Base-by-base conservation (phyloP, 2,329 filamentous ascomycete genomes). In the Mariannaea elegans region DNA sequence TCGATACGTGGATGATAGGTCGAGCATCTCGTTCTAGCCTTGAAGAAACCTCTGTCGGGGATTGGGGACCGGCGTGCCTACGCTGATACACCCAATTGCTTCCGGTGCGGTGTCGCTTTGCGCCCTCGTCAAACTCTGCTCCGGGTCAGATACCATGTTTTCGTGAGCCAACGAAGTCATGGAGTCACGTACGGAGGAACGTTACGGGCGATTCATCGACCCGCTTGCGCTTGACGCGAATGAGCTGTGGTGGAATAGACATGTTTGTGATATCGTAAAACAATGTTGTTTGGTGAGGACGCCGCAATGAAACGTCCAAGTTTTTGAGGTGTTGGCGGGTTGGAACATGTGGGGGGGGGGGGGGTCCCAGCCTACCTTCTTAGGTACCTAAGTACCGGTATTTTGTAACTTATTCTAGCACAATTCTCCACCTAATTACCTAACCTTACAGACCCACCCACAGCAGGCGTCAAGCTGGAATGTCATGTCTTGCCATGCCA, bases 171-270 rank as follows among this genome's bases (percentile, higher is more conserved):
- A 34, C 50, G 45, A 48, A 14, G 16, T 27, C n/a, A 21, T 45
- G 32, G 49, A 50, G 58, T 52, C 48, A 76, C 82, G 62, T 69
- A 87, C 84, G 80, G 45, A 87, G 79, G 66, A 84, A 85, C 52
- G 84, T 81, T 49, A 87, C 81, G 3, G 84, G 83, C 12, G 77
- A 76, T 58, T 84, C 81, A 14, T 82, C 82, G 49, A 80, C 81
- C 38, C 83, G 82, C 75, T 87, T 87, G 69, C 85, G 84, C 79
- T 87, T 87, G 65, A 88, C 82, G 57, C 83, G 82, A 73, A 88
- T 87, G 47, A 84, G 76, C 61, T 85, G 81, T 23, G 85, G 85
- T 21, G 85, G 85, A 4, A 85, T 76, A 47, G 84, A 85, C 84
- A 87, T 87, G 48, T 38, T 47, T 48, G 51, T 19, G 21, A 44